phyloP scores from a whole-genome alignment of 2,329 filamentous ascomycete genomes.

The Dendrostoma leiphaemia region DNA sequence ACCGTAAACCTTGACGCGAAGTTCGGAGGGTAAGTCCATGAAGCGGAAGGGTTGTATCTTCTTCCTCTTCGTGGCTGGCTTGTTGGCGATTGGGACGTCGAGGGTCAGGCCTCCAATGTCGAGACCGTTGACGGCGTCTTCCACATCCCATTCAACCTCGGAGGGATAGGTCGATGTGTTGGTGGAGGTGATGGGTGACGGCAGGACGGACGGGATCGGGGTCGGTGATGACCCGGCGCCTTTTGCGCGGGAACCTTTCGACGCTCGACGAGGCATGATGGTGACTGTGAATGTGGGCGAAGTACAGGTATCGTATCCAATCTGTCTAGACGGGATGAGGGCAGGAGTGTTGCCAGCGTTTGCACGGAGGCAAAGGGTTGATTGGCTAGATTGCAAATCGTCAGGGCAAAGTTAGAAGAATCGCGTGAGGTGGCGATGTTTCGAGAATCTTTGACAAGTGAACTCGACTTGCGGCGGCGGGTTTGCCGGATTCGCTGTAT shows the following conservation, averaged over 20 bases:
- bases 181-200: conserved; percentile 36
- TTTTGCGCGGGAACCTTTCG: conserved; percentile 32
- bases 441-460: background rate
- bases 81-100: conserved; percentile 28
- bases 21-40: conserved; percentile 65
- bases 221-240: conserved; percentile 29
- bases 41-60: conserved; percentile 57
- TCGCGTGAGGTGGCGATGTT: background rate
- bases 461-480: no score
- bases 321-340: background rate
- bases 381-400: no score
- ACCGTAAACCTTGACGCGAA: conserved; percentile 68
- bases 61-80: conserved; percentile 26
- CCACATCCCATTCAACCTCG: conserved; percentile 37
- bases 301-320: no score
- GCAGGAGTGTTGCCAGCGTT: no score
- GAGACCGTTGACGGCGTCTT: conserved; percentile 39
- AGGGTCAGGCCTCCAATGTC: conserved; percentile 44
- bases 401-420: background rate
- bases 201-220: conserved; percentile 35
- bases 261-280: conserved; percentile 25
- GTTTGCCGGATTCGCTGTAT: background rate
- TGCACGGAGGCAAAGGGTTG: no score
- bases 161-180: conserved; percentile 35
- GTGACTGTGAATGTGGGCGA: no score